These are phyloP conservation scores for Circinella minor DNA, from an alignment of 371 early-diverging fungal genomes.

Conservation along the genomic window DNA sequence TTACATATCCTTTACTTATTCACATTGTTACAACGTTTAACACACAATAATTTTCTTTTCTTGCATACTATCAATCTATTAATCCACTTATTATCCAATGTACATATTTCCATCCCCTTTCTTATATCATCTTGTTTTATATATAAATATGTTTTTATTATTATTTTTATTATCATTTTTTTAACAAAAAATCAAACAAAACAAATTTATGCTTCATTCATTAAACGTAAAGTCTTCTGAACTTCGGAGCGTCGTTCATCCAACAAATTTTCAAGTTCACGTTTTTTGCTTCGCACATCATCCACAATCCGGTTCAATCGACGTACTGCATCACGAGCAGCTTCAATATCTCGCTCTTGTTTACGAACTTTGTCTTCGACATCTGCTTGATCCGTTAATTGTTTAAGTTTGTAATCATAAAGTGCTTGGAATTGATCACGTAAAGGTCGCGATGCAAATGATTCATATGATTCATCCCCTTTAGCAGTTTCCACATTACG, in stretches of 20 bases:
- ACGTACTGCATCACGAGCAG: slow-evolving; percentile 55
- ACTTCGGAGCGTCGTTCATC: slow-evolving; percentile 37
- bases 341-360: slow-evolving; percentile 56
- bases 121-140: background rate
- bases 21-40: no score
- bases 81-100: no score
- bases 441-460: slow-evolving; percentile 47
- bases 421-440: slow-evolving; percentile 55
- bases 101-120: no score
- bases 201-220: slow-evolving; percentile 15
- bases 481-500: slow-evolving; percentile 28
- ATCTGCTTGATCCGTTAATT: slow-evolving; percentile 53
- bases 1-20: no score
- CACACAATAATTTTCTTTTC: no score
- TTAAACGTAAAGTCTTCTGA: slow-evolving; percentile 30
- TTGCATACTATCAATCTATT: no score
- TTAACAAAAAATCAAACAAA: no score
- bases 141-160: slow-evolving; percentile 3
- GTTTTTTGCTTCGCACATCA: slow-evolving; percentile 50
- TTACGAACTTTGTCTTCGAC: slow-evolving; percentile 51
- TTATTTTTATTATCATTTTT: background rate
- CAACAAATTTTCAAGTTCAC: slow-evolving; percentile 44
- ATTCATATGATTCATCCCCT: slow-evolving; percentile 30
- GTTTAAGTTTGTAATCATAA: slow-evolving; percentile 55
- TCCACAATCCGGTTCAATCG: slow-evolving; percentile 49